Percentiles rank a stretch among this genome's conserved stretches.
These are phyloP conservation scores for Atkinsonella hypoxylon DNA, from an alignment of 2,329 filamentous ascomycete species.

Conservation along the genomic window DNA sequence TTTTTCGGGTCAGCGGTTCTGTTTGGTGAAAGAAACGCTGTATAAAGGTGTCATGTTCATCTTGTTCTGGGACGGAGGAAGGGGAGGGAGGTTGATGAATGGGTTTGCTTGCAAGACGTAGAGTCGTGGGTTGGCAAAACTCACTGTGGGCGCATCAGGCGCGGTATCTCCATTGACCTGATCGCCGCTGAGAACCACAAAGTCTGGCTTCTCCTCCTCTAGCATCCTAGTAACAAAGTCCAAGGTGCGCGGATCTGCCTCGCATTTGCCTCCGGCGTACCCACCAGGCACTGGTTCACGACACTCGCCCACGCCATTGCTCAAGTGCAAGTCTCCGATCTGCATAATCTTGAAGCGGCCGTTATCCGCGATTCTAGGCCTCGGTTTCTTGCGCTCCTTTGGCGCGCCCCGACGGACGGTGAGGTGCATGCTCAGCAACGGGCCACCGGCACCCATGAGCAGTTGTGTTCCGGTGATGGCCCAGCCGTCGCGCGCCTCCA, in stretches of 20 bases:
- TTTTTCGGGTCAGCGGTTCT: not conserved
- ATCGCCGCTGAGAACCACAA: conserved; percentile 86
- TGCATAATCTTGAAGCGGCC: conserved; percentile 98
- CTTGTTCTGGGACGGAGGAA: not conserved
- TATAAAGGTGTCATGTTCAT: too few relatives aligned
- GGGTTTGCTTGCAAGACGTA: not conserved
- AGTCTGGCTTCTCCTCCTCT: conserved; percentile 85
- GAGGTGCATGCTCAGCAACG: conserved; percentile 58
- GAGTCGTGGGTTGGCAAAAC: conserved; percentile 13
- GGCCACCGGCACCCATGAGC: conserved; percentile 51
- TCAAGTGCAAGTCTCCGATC: conserved; percentile 84
- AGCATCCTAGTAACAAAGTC: conserved; percentile 77
- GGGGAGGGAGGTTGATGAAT: not conserved
- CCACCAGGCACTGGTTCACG: conserved; percentile 72
- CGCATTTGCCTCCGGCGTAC: conserved; percentile 64
- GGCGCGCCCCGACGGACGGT: conserved; percentile 65
- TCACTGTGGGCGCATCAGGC: conserved; percentile 75
- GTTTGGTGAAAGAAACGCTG: too few relatives aligned
- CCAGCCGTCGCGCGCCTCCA: conserved; percentile 83
- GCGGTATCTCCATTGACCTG: conserved; percentile 92
- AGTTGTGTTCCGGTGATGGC: conserved; percentile 62
- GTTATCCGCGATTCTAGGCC: conserved; percentile 70
- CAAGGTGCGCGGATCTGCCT: conserved; percentile 82
- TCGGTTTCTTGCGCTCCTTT: conserved; percentile 52
- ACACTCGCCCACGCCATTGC: conserved; percentile 76